Base-by-base conservation (phyloP, 2,329 filamentous ascomycete genomes). In the Fulvia fulva region DNA sequence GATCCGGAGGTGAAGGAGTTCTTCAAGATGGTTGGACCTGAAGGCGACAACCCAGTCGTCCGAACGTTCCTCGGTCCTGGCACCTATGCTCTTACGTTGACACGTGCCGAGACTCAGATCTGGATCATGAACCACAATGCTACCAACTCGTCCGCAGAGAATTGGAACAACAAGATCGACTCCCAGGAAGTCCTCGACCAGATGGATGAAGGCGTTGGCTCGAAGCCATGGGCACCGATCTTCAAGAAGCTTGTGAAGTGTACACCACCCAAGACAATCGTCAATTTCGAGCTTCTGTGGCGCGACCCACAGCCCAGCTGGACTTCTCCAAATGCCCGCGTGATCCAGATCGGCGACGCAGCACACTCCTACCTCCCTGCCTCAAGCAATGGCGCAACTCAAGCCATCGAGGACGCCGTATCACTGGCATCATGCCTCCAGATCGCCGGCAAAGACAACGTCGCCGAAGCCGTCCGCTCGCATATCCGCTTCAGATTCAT, bases 261-360 rank as follows among this genome's bases (percentile, higher is more conserved):
- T 57, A 78, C 77, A 8, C 77, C 78, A 16, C 67, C 70, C 12
- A 74, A 79, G 50, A 79, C 76, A 23, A 77, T 80, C 51, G 75
- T 81, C 61, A 77, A 80, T 69, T 81, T 78, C 59, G 74, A 77
- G 59, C 73, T 81, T 1, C 71, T 79, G 19, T 80, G 77, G 78
- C 55, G 68, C 57, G 75, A 80, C 63, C 76, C 76, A 11, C 75
- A 78, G 58, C 75, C 75, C 1, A 75, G 65, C 50, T 80, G 76
- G 77, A 72, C 72, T 12, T 78, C 76, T 1, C 75, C 75, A 0
- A 70, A 61, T 5, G 75, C 71, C 11, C 75, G 74, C 23, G 73
- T 79, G 14, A 70, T 78, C 26, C 76, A 78, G 58, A 75, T 79
- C 28, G 77, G 77, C 28, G 77, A 79, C 51, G 68, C 71, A 21